Base-by-base conservation (phyloP, 2,329 filamentous ascomycete species). In the Nemania serpens region DNA sequence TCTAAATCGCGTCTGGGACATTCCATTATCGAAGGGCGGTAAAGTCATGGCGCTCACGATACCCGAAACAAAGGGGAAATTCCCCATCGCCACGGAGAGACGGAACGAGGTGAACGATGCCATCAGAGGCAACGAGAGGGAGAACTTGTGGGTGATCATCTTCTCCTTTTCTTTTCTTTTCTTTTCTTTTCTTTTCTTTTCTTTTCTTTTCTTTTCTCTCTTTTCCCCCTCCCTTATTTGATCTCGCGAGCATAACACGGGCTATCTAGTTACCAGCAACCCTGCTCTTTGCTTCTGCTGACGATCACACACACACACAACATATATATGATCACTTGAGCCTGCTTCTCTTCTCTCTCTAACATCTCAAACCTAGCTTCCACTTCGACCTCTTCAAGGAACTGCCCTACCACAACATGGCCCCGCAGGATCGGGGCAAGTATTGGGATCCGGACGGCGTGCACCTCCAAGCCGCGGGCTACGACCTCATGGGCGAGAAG, bases 11-110 rank as follows among this genome's bases (percentile, higher is more conserved):
- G 72, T 77, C 39, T 90, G 84, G 81, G 72, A 77, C 45, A 72
- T 83, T 2, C 77, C 82, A 1, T 75, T 88, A 1, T 68, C 71
- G 1, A 76, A 77, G 29, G 79, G 80, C 11, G 77, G 78, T 66
- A 84, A 84, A 60, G 82, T 90, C 9, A 80, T 90, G 2, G 85
- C 86, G 4, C 76, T 90, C 50, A 90, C 87, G 0, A 78, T 90
- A 2, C 85, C 85, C 0, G 86, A 88, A 65, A 79, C 78, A 25
- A 70, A 73, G 6, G 55, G 67, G 22, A 68, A 66, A 20, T 63
- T 63, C 6, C 64, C 69, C n/a, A 65, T 65, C 20, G 57, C 80
- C 18, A 71, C 73, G 17, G 62, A 65, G 29, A 71, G 68, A 37
- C 76, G 84, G 5, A 72, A 78, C 22, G 68, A 73, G 20, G 72